phyloP scores from a whole-genome alignment of 1,284 basidiomycete species.

The Ustilago loliicola region DNA sequence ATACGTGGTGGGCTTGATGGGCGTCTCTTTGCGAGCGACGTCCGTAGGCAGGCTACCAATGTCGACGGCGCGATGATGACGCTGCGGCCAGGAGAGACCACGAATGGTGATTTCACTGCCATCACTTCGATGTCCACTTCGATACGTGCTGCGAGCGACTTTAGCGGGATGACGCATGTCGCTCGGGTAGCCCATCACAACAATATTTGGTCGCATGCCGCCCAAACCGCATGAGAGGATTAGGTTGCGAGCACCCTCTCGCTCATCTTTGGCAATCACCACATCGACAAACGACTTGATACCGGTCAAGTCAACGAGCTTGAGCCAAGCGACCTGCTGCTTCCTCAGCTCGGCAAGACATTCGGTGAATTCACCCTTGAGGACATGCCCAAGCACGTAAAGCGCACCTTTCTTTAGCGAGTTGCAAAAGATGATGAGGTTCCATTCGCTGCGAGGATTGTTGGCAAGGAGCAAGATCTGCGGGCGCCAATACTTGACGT shows the following conservation, averaged over 20 bases:
- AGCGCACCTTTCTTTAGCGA: conserved; percentile 69
- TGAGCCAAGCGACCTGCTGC: conserved; percentile 69
- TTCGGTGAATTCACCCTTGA: conserved; percentile 69
- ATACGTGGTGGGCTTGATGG: conserved; percentile 63
- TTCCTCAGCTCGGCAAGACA: conserved; percentile 66
- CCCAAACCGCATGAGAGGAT: conserved; percentile 68
- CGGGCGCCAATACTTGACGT: conserved; percentile 70
- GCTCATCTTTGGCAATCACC: conserved; percentile 67
- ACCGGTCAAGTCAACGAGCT: conserved; percentile 68
- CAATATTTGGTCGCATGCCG: conserved; percentile 69
- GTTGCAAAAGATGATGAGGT: conserved; percentile 70
- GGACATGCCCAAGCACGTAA: conserved; percentile 68
- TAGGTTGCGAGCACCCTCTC: conserved; percentile 67
- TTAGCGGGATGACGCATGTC: conserved; percentile 59
- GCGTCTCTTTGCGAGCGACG: conserved; percentile 62
- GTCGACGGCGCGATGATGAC: conserved; percentile 41
- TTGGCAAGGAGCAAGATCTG: conserved; percentile 69
- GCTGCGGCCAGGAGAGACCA: conserved; percentile 44
- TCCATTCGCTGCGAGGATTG: conserved; percentile 69
- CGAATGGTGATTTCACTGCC: conserved; percentile 65
- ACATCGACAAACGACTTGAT: conserved; percentile 70
- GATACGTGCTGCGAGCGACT: conserved; percentile 26
- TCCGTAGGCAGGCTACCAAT: conserved; percentile 63
- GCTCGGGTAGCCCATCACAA: conserved; percentile 68
- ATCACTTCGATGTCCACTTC: conserved; percentile 42